phyloP scores from a whole-genome alignment of 805 yeast genomes.

The Saccharomycopsis fibuligera region DNA sequence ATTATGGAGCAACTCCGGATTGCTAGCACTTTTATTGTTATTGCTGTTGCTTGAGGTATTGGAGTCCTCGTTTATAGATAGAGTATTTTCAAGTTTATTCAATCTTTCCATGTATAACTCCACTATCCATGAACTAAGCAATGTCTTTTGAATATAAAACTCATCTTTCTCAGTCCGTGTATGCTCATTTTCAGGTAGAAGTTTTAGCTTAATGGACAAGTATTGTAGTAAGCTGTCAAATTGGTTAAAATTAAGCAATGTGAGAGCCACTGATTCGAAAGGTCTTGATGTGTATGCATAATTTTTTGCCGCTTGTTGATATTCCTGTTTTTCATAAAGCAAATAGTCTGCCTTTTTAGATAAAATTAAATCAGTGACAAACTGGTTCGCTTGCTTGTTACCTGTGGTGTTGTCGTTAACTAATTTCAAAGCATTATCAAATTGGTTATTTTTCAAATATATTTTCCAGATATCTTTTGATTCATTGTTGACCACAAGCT shows the following conservation, averaged over 20 bases:
- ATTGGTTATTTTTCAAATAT: constrained; percentile 44
- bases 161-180: constrained; percentile 27
- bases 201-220: constrained; percentile 36
- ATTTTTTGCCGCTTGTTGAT: constrained; percentile 42
- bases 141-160: constrained; percentile 39
- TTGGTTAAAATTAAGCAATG: constrained; percentile 39
- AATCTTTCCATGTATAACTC: constrained; percentile 45
- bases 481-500: constrained; percentile 65
- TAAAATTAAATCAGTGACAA: constrained; percentile 42
- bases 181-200: constrained; percentile 24
- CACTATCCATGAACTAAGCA: constrained; percentile 61
- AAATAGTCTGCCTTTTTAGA: constrained; percentile 49
- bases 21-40: neutral
- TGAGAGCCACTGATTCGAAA: constrained; percentile 62
- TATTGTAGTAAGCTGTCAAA: constrained; percentile 41
- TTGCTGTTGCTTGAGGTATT: neutral
- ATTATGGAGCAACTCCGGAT: neutral
- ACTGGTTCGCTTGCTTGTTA: constrained; percentile 29
- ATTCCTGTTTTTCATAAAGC: constrained; percentile 28
- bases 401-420: neutral
- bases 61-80: neutral
- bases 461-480: constrained; percentile 68
- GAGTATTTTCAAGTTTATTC: constrained; percentile 27
- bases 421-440: constrained; percentile 57
- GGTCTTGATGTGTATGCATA: constrained; percentile 61